Base-by-base conservation (phyloP, 2,329 filamentous ascomycete genomes). In the Cladorrhinum sp. region DNA sequence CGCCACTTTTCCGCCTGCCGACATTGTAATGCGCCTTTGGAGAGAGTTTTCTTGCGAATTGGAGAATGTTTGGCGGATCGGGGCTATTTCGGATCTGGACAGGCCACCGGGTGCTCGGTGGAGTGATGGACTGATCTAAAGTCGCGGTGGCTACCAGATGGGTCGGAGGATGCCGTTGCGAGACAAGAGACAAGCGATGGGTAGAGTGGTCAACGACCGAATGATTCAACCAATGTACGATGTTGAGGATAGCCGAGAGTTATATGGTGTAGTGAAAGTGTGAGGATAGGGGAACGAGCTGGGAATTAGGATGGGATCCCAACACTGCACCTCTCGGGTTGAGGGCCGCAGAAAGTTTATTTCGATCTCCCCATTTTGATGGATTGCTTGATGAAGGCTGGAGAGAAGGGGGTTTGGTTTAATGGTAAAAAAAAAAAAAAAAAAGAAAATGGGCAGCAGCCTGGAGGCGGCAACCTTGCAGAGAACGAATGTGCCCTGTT, bases 351-450 rank as follows among this genome's bases (percentile, higher is more conserved):
- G 42, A 18, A 9, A 5, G 26, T 57, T 42, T 63, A 65, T 55
- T 58, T 61, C 46, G 46, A 21, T 51, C 56, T 63, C 52, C 61
- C 57, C 63, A 65, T 65, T 48, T 60, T 65, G 61, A 46, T 20
- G 26, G 50, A 14, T n/a, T 36, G 53, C 24, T 30, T 10, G 42
- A 16, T 18, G 42, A 18, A 46, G 42, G 42, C 42, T 46, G 36
- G 6, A 42, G 36, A n/a, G 36, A 14, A 42, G 36, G 6, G n/a
- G 16, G 21, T 52, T 28, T 46, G 54, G 36, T 46, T 18, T n/a
- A 9, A 9, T 28, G 26, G 26, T 28, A 9, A 9, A 28, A 28
- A 28, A 28, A 28, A 28, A 9, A 23, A 26, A 57, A 16, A 57
- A 46, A 48, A 57, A 8, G 23, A 28, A 57, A 30, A 36, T 18